Percentiles rank a stretch among this genome's conserved stretches.
Evolutionary conservation across 768 basidiomycete species (phyloP).

Genomic region (Boletus coccyginus): DNA sequence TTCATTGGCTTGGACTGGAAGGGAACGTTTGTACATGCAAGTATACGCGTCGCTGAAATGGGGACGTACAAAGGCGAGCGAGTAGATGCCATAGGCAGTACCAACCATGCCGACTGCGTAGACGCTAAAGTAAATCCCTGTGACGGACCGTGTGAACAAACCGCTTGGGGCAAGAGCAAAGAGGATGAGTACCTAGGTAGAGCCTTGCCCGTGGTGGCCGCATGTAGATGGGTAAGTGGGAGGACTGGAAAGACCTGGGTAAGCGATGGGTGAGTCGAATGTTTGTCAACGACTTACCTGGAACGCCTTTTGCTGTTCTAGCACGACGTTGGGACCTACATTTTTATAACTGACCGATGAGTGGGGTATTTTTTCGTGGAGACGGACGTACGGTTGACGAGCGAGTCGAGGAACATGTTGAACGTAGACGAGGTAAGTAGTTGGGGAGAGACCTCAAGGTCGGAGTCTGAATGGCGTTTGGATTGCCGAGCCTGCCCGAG

Average conservation of each 20-base stretch:
- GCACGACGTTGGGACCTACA: slow-evolving; percentile 59
- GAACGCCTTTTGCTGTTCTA: slow-evolving; percentile 61
- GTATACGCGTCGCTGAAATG: background rate
- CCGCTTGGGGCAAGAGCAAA: rapidly evolving
- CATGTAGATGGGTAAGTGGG: slow-evolving; percentile 53
- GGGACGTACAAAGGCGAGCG: slow-evolving; percentile 44
- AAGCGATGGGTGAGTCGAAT: background rate
- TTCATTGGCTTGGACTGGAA: slow-evolving; percentile 31
- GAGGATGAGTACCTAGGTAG: slow-evolving; percentile 50
- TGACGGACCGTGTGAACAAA: background rate
- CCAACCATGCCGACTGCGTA: slow-evolving; percentile 56
- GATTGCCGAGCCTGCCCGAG: slow-evolving; percentile 38
- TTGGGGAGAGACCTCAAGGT: background rate
- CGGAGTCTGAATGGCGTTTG: slow-evolving; percentile 36
- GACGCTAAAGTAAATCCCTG: slow-evolving; percentile 54
- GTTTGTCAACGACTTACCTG: slow-evolving; percentile 47
- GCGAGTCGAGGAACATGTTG: slow-evolving; percentile 52
- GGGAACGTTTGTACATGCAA: background rate
- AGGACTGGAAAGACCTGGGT: slow-evolving; percentile 22
- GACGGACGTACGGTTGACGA: slow-evolving; percentile 59
- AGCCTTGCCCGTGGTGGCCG: slow-evolving; percentile 60
- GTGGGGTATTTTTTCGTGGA: background rate
- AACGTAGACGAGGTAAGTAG: background rate
- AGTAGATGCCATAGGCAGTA: slow-evolving; percentile 48
- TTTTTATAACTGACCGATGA: too few species aligned